Evolutionary conservation across 2,329 filamentous ascomycete genomes (phyloP), one percentile per base, ranked within the genome.

Genomic region (Fusarium sp.): DNA sequence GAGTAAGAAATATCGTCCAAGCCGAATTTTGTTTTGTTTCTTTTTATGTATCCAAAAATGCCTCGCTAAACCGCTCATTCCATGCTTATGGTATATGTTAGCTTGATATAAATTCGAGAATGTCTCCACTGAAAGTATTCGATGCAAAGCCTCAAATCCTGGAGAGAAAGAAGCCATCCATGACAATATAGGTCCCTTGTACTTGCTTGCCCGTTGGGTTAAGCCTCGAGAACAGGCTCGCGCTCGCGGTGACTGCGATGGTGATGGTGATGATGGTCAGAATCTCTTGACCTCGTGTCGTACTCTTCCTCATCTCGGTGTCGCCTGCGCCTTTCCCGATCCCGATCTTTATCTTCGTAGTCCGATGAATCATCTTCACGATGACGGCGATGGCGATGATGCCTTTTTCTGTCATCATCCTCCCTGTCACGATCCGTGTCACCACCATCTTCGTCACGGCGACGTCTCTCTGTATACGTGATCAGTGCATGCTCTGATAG

Each of bases 291-390:
- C 7, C 75, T 75, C 6, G 61, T 53, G 25, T 77, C 71, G 41
- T 75, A 71, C 12, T 74, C 73, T 39, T 79, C 74, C 25, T 76
- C 71, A 25, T 78, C 75, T 50, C 73, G 67, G 55, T 77, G 71
- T 28, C 76, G 77, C 30, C 74, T 73, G 50, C 75, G 74, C 31
- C 74, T 75, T 25, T 79, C 77, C 28, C 80, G 77, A n/a, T 82
- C 77, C 6, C 78, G 76, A 45, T 81, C 80, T 28, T 76, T 77
- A 28, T 81, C 78, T 16, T 80, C 78, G 12, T 74, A 75, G 26
- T 76, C 71, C 18, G 58, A 65, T 10, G 74, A 74, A 13, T 67
- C 70, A 10, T 76, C 74, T 23, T 74, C 69, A 43, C 71, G 67
- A 66, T 77, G 74, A 41, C 65, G 71, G 31, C 65, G 74, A 49